These are phyloP conservation scores for Pistacia atlantica DNA, from an alignment of 345 rosid genomes.

Conservation along the genomic window DNA sequence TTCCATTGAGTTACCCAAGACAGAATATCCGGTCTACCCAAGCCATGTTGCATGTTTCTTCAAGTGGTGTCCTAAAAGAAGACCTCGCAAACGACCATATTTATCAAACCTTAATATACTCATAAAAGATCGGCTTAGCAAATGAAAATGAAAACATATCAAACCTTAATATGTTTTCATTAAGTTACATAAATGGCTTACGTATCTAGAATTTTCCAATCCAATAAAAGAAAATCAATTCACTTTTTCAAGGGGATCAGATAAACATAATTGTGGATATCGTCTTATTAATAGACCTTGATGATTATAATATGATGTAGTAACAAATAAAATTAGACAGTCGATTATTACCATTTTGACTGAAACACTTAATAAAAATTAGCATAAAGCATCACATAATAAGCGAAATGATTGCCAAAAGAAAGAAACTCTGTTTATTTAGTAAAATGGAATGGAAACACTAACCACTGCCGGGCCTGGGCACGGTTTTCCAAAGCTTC, in stretches of 20 bases:
- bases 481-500: conserved; percentile 91
- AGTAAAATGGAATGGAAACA: conserved; percentile 9
- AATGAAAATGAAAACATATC: neutral
- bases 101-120: neutral
- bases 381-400: neutral
- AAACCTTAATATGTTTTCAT: too few relatives aligned
- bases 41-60: neutral
- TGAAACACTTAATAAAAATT: neutral
- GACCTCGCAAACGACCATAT: neutral
- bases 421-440: neutral
- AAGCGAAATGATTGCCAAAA: neutral
- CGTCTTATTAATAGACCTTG: neutral
- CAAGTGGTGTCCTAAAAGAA: neutral
- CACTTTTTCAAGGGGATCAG: neutral
- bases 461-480: conserved; percentile 88
- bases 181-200: neutral
- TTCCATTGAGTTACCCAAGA: neutral
- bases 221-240: neutral
- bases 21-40: neutral
- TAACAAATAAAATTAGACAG: neutral
- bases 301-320: neutral
- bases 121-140: neutral
- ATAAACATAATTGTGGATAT: neutral
- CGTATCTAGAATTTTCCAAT: neutral
- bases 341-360: neutral